Evolutionary conservation across 140 eudicot genomes (phyloP), one percentile per base, ranked within the genome.

Genomic region (Anethum foeniculum): DNA sequence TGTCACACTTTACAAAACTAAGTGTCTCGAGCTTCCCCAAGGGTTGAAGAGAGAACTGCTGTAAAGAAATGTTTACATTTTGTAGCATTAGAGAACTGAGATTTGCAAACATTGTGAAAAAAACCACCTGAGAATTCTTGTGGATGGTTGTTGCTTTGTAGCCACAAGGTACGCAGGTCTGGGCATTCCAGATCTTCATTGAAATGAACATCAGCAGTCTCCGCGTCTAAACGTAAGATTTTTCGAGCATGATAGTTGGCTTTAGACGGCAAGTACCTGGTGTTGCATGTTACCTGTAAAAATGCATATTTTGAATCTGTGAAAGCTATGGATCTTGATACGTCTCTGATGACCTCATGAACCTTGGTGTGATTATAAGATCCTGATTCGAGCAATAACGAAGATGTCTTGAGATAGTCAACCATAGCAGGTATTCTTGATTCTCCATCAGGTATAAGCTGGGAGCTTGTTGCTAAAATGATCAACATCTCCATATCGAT

Each of bases 161-260:
- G 46, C 52, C 67, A 38, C 62, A 77, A 23, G 27, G 80, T 39
- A 58, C n/a, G 75, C n/a, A 62, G 73, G 8, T 78, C 27, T 39
- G 81, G 81, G 68, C 81, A 58, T 7, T 36, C 47, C 51, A 62
- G 34, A 52, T 41, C 7, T 2, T 46, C 32, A 27, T 19, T 5
- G 11, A 16, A 25, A 25, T 19, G 30, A 64, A 30, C 21, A 13
- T 9, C 46, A 18, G 18, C 25, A 19, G 27, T 16, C 9, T 14
- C 13, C 38, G 6, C 8, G 14, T 28, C 41, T 27, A 46, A 8
- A n/a, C 43, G 30, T 19, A 58, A 41, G 25, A 34, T 1, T 25
- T 6, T 32, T 44, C 6, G 1, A 21, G n/a, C 5, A 18, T 0
- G 5, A 18, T 15, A 25, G 16, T 54, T 32, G 12, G 1, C 27